A percentile compares a stretch with the other conserved stretches of the same genome.
These are phyloP conservation scores for Mucor racemosus DNA, from an alignment of 371 early-diverging fungal species.

Conservation along the genomic window DNA sequence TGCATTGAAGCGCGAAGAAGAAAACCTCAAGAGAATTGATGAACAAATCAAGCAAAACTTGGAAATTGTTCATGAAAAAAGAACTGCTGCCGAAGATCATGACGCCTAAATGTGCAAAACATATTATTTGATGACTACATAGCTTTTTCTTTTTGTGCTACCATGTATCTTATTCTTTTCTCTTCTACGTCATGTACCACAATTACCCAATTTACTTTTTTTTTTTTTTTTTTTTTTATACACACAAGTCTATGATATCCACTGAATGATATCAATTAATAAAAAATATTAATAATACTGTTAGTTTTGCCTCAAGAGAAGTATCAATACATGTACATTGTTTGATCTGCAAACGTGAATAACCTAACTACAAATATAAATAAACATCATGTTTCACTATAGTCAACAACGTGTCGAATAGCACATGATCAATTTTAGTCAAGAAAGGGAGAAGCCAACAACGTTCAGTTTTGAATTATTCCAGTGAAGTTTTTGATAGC, in stretches of 20 bases:
- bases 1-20: slow-evolving; percentile 18
- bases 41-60: slow-evolving; percentile 17
- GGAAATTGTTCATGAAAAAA: slow-evolving; percentile 20
- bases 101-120: not conserved
- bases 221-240: too few species aligned
- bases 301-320: not conserved
- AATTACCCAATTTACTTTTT: not conserved
- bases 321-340: not conserved
- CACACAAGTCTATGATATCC: not conserved
- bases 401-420: too few species aligned
- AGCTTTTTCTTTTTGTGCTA: not conserved
- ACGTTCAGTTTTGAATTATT: too few species aligned
- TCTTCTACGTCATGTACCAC: not conserved
- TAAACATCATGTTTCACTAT: not conserved
- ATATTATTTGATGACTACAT: not conserved
- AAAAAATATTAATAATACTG: not conserved
- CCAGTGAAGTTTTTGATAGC: too few species aligned
- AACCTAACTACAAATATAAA: not conserved
- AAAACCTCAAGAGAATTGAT: slow-evolving; percentile 14
- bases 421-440: too few species aligned
- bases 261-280: too few species aligned
- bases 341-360: not conserved
- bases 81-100: slow-evolving; percentile 6
- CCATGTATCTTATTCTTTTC: not conserved
- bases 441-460: too few species aligned